phyloP scores from a whole-genome alignment of 164 flowering plant species.

The Euptelea pleiosperma region DNA sequence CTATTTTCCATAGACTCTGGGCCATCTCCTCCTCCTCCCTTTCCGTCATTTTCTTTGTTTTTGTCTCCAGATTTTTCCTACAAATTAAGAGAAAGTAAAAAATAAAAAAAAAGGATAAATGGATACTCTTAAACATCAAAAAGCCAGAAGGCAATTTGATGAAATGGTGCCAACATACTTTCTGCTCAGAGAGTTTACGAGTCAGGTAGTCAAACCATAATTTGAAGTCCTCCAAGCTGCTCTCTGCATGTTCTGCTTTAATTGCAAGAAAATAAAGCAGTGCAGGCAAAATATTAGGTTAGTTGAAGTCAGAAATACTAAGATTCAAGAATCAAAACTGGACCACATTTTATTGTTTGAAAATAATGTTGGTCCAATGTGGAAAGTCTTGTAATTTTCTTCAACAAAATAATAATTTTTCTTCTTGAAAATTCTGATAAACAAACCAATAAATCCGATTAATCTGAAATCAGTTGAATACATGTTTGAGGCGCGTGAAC shows the following conservation, averaged over 20 bases:
- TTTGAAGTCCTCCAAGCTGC: slow-evolving; percentile 50
- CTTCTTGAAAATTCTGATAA: too few relatives aligned
- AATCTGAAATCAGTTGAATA: too few relatives aligned
- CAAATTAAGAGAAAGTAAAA: slow-evolving; percentile 7
- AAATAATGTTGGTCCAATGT: too few relatives aligned
- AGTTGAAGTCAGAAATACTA: neutral
- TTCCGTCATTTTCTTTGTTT: slow-evolving; percentile 9
- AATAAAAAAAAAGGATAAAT: neutral
- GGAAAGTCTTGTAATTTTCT: too few relatives aligned
- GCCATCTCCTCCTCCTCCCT: slow-evolving; percentile 10
- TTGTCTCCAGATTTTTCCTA: slow-evolving; percentile 26
- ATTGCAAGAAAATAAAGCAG: neutral
- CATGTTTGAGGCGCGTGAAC: too few relatives aligned
- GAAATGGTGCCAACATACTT: slow-evolving; percentile 29
- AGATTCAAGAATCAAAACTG: neutral
- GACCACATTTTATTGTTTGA: too few relatives aligned
- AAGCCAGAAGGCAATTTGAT: neutral
- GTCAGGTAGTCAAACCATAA: slow-evolving; percentile 39
- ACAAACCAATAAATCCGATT: too few relatives aligned
- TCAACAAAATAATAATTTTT: too few relatives aligned
- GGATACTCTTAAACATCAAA: neutral
- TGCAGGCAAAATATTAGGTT: neutral
- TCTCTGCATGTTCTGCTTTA: slow-evolving; percentile 41
- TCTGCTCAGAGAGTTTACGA: slow-evolving; percentile 25
- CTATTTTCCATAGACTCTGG: slow-evolving; percentile 16